Evolutionary conservation across 208 protist species (phyloP), one percentile per base, ranked within the genome.

Genomic region (Acanthamoeba castellanii): DNA sequence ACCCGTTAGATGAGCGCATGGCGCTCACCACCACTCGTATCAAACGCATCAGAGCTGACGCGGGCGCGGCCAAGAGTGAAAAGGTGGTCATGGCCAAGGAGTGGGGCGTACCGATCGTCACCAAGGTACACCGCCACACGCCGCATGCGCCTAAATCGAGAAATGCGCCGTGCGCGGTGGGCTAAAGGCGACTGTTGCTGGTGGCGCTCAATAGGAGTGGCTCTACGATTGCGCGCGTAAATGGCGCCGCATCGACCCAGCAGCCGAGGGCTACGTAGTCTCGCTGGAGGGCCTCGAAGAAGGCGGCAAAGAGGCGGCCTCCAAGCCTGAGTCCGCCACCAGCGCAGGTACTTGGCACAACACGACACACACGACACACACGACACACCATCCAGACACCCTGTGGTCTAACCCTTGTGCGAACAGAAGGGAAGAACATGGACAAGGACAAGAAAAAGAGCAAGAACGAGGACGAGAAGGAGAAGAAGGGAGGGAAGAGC

Each of bases 181-280:
- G 14, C 55, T 59, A 59, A 59, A 59, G 55, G 20, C 55, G 14
- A 18, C 52, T 57, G 59, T n/a, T 66, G 59, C 22, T 61, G 14
- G 55, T 61, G 55, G 55, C 22, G 59, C 59, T 76, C 68, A 45
- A 59, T 9, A 85, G 81, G 81, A 88, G n/a, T 88, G 81, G 81
- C 81, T 88, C 50, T 88, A 88, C 52, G 81, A 88, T n/a, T 88
- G 81, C 81, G 81, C 81, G 22, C 81, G 81, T 13, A 59, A 88
- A 25, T 88, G 81, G 81, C 42, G 47, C 20, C 81, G 81, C 34
- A 16, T 88, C 47, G 34, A 64, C 81, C 45, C 52, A 27, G 42
- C 14, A 11, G 81, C 66, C 30, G 27, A 74, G 30, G 22, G 14
- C 30, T 42, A 42, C 66, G 66, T 74, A 6, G 27, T 74, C 32